A percentile compares a stretch with the other conserved stretches of the same genome.
Evolutionary conservation across 495 filamentous ascomycete genomes (phyloP).

Genomic region (Aspergillus cavernicola): DNA sequence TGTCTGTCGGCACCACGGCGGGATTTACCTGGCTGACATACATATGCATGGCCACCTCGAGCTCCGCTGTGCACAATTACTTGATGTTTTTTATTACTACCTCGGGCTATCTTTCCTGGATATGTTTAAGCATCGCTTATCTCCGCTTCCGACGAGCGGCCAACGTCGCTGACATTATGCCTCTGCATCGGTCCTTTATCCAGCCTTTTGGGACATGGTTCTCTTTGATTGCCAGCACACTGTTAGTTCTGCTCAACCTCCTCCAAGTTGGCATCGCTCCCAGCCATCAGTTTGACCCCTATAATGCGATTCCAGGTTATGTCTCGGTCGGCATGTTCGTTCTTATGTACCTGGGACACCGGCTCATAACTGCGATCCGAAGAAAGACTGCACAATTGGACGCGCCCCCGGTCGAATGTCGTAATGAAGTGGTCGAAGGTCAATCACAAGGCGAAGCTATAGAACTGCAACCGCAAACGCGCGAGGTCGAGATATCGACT

Average conservation of each 20-base stretch:
- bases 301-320: conserved; percentile 55
- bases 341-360: conserved; percentile 32
- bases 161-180: conserved; percentile 33
- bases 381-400: not conserved
- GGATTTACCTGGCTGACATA: conserved; percentile 40
- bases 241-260: conserved; percentile 51
- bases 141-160: conserved; percentile 52
- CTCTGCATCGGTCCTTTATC: conserved; percentile 40
- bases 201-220: conserved; percentile 54
- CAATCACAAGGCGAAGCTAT: not conserved
- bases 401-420: not conserved
- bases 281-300: conserved; percentile 39
- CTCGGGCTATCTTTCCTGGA: conserved; percentile 59
- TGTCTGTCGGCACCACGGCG: conserved; percentile 35
- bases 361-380: not conserved
- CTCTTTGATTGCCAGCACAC: conserved; percentile 40
- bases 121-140: conserved; percentile 52
- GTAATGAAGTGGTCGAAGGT: not conserved
- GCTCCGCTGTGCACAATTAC: conserved; percentile 40
- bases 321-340: conserved; percentile 57
- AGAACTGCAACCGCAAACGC: not conserved
- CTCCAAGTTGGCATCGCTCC: conserved; percentile 46
- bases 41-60: conserved; percentile 27
- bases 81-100: conserved; percentile 58
- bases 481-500: conserved; percentile 1